Conservation (phyloP, 192 early-diverging fungal genomes). For the Backusella morwellensis region DNA sequence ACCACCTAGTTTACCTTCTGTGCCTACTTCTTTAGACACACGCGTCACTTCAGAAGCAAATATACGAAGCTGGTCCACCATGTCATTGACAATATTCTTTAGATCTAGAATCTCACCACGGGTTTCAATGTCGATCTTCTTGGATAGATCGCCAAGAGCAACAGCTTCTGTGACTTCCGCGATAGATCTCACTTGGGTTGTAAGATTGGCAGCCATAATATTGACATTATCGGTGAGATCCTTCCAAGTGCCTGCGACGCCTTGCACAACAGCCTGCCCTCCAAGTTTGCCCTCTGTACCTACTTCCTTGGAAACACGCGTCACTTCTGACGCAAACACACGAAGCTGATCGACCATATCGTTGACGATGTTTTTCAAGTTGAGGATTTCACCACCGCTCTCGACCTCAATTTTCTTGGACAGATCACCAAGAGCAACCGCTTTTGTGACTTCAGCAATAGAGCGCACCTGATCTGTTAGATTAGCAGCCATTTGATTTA, state of each 20-base stretch:
- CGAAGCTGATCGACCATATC: slow-evolving; percentile 58
- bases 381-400: slow-evolving; percentile 53
- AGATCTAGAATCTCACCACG: slow-evolving; percentile 57
- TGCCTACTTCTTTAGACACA: slow-evolving; percentile 66
- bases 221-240: slow-evolving; percentile 75
- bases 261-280: slow-evolving; percentile 68
- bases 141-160: slow-evolving; percentile 48
- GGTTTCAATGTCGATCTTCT: slow-evolving; percentile 49
- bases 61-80: slow-evolving; percentile 58
- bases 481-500: slow-evolving; percentile 17
- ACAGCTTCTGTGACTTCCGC: slow-evolving; percentile 54
- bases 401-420: slow-evolving; percentile 51
- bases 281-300: slow-evolving; percentile 77
- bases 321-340: slow-evolving; percentile 64
- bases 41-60: slow-evolving; percentile 65
- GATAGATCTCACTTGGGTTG: slow-evolving; percentile 59
- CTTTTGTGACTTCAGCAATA: slow-evolving; percentile 55
- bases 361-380: slow-evolving; percentile 64
- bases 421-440: slow-evolving; percentile 54
- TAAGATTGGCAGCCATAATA: slow-evolving; percentile 58
- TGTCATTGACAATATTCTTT: slow-evolving; percentile 65
- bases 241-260: slow-evolving; percentile 74
- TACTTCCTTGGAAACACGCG: slow-evolving; percentile 62
- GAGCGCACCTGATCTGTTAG: slow-evolving; percentile 53
- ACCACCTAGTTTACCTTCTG: slow-evolving; percentile 74